Conservation (phyloP, 306 rosid genomes). For the Mimosa bimucronata region DNA sequence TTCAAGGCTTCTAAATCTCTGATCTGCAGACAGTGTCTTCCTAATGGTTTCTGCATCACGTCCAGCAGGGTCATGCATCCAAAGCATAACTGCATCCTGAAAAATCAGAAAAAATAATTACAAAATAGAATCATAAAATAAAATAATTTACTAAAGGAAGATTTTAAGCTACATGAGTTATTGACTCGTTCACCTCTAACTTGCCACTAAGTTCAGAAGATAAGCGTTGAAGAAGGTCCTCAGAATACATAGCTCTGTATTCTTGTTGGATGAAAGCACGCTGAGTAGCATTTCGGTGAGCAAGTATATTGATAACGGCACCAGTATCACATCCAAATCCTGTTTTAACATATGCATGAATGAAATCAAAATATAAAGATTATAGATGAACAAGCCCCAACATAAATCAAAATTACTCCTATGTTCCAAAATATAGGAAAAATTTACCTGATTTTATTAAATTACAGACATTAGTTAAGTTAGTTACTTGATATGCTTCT, state of each 20-base stretch:
- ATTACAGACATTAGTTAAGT: no score
- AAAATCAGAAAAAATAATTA: background rate
- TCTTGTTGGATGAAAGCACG: slow-evolving; percentile 73
- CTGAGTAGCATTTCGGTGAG: slow-evolving; percentile 70
- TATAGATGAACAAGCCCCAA: background rate
- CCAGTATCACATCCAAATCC: slow-evolving; percentile 80
- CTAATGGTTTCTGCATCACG: slow-evolving; percentile 63
- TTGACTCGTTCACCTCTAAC: slow-evolving; percentile 48
- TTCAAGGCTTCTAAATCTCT: slow-evolving; percentile 34
- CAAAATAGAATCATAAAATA: no score
- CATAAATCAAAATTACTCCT: background rate
- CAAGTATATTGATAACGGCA: slow-evolving; percentile 68
- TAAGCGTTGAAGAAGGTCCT: slow-evolving; percentile 68
- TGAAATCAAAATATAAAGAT: background rate
- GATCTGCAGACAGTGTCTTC: slow-evolving; percentile 37
- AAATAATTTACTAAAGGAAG: no score
- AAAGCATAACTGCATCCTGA: slow-evolving; percentile 69
- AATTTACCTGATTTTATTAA: no score
- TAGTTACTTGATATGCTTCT: no score
- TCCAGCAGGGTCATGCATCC: slow-evolving; percentile 78
- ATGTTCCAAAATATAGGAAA: no score
- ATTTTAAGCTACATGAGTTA: background rate
- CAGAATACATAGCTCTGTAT: slow-evolving; percentile 55
- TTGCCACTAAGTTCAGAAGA: slow-evolving; percentile 70
- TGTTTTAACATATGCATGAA: background rate